Evolutionary conservation across 257 asterid genomes (phyloP).

Genomic region (Lithospermum erythrorhizon): DNA sequence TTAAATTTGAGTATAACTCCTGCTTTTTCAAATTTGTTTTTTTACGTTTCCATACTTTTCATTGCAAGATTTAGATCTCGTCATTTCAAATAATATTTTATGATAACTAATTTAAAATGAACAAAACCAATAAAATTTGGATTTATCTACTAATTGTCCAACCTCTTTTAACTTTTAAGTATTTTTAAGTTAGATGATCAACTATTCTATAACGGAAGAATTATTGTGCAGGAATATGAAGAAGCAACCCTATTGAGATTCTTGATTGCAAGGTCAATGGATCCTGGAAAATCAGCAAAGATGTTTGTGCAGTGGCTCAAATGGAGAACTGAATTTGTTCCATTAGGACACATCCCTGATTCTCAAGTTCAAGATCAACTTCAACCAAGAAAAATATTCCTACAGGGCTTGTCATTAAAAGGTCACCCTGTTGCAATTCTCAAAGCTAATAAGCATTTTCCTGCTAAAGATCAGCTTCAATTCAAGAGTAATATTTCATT

Average conservation of each 20-base stretch:
- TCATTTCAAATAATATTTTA: too few species aligned
- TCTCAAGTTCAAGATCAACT: constrained; percentile 51
- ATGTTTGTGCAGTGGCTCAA: constrained; percentile 74
- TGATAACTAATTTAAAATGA: too few species aligned
- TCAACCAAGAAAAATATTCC: constrained; percentile 30
- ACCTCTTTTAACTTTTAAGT: too few species aligned
- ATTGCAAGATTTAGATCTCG: too few species aligned
- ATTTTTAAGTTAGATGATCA: too few species aligned
- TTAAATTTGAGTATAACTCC: too few species aligned
- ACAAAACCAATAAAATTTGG: too few species aligned
- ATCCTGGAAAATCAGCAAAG: constrained; percentile 62
- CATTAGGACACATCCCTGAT: constrained; percentile 41
- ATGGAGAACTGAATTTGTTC: constrained; percentile 73
- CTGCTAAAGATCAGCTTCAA: constrained; percentile 67
- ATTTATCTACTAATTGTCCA: too few species aligned
- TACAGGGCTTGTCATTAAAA: constrained; percentile 45
- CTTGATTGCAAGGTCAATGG: constrained; percentile 88
- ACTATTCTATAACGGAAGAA: too few species aligned
- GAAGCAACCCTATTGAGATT: constrained; percentile 58
- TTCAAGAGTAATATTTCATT: constrained; percentile 50
- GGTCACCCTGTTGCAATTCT: constrained; percentile 42
- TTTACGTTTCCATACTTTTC: too few species aligned
- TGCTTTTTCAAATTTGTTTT: too few species aligned
- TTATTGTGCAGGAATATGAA: constrained; percentile 31
- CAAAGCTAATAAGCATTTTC: constrained; percentile 39